Percentiles rank a stretch among this genome's conserved stretches.
Conservation (phyloP, 441 rosid genomes). For the Sinapis alba region DNA sequence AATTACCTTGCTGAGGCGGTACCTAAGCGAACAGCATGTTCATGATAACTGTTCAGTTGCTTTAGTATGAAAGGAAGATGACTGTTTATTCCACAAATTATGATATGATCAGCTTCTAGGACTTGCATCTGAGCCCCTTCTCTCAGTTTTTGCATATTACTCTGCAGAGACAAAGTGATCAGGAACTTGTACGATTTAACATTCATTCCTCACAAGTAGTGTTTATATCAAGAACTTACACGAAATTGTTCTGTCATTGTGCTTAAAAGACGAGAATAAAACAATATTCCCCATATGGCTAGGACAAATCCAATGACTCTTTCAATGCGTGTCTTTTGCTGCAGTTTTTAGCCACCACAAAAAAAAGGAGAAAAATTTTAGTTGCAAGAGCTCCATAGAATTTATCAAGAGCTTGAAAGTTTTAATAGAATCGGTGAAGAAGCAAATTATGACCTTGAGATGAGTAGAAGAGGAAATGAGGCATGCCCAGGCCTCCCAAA, state of each 20-base stretch:
- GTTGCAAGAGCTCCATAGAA: conserved; percentile 28
- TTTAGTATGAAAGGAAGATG: conserved; percentile 77
- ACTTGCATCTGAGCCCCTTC: conserved; percentile 99
- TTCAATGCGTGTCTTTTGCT: conserved; percentile 94
- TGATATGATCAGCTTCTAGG: conserved; percentile 86
- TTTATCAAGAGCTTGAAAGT: neutral
- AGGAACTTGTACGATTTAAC: conserved; percentile 31
- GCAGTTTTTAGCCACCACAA: conserved; percentile 46
- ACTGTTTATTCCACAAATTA: conserved; percentile 87
- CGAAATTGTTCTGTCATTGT: conserved; percentile 98
- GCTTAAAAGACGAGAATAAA: conserved; percentile 93
- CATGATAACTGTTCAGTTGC: conserved; percentile 93
- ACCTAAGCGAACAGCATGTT: conserved; percentile 90
- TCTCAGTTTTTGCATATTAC: conserved; percentile 88
- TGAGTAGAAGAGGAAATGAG: conserved; percentile 91
- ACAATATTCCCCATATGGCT: conserved; percentile 94
- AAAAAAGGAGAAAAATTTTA: conserved; percentile 23
- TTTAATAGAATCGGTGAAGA: conserved; percentile 12
- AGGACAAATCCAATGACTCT: conserved; percentile 85
- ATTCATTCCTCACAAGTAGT: conserved; percentile 2
- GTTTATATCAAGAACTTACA: conserved; percentile 48
- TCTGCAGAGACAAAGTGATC: conserved; percentile 49
- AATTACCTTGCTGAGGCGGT: conserved; percentile 88
- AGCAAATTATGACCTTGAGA: conserved; percentile 58
- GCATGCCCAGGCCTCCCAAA: conserved; percentile 99